Percentiles rank a stretch among this genome's conserved stretches.
phyloP scores from a whole-genome alignment of 2,329 filamentous ascomycete species.

The Aureobasidium zeae region DNA sequence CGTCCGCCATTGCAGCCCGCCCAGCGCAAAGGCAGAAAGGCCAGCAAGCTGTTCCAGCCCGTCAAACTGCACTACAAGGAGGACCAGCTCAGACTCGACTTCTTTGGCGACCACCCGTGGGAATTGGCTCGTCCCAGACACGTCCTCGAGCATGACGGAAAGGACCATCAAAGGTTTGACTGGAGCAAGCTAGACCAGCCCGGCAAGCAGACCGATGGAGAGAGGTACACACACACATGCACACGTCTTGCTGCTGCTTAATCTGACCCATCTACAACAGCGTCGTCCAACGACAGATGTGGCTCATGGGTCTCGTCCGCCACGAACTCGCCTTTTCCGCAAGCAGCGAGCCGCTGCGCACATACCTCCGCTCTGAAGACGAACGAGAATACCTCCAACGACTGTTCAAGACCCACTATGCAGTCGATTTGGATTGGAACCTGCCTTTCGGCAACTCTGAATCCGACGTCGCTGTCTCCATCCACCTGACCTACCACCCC shows the following conservation, averaged over 20 bases:
- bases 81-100: constrained; percentile 67
- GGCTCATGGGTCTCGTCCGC: constrained; percentile 50
- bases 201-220: constrained; percentile 69
- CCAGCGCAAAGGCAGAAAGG: constrained; percentile 48
- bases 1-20: constrained; percentile 43
- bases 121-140: constrained; percentile 83
- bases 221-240: constrained; percentile 53
- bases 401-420: constrained; percentile 1
- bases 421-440: background rate
- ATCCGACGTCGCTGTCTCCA: background rate
- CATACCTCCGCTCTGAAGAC: background rate
- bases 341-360: background rate
- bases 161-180: constrained; percentile 64
- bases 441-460: background rate
- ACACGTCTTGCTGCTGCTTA: background rate
- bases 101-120: constrained; percentile 95
- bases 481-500: constrained; percentile 13
- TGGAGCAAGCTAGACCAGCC: constrained; percentile 70
- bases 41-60: constrained; percentile 72
- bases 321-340: constrained; percentile 9
- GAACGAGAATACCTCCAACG: background rate
- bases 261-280: constrained; percentile 38
- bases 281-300: constrained; percentile 85
- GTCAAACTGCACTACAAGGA: constrained; percentile 71
- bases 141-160: constrained; percentile 75